Evolutionary conservation across 495 filamentous ascomycete species (phyloP).

Genomic region (Tuber brumale): DNA sequence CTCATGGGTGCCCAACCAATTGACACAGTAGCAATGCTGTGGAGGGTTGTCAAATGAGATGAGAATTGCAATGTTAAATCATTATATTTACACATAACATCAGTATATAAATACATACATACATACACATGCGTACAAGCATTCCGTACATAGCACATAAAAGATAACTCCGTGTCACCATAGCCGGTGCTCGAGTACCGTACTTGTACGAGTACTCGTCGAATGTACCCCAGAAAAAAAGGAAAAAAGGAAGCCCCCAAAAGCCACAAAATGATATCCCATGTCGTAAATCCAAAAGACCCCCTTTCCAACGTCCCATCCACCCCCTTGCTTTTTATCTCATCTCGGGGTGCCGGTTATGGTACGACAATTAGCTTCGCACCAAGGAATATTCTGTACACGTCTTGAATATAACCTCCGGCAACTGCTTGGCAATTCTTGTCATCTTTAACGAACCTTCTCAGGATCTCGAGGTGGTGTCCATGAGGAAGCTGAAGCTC

Average conservation of each 20-base stretch:
- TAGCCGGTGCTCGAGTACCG: not conserved
- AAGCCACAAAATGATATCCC: conserved; percentile 4
- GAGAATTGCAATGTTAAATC: not conserved
- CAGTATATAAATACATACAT: not conserved
- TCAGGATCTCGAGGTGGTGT: not conserved
- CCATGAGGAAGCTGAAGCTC: not conserved
- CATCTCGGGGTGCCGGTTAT: not conserved
- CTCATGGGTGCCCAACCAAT: not conserved
- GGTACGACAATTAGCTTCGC: not conserved
- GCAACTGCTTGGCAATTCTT: not conserved
- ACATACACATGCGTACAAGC: not conserved
- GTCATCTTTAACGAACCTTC: conserved; percentile 7
- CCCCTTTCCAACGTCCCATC: not conserved
- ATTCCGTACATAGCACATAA: not conserved
- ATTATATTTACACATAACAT: not conserved
- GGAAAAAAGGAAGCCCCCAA: not conserved
- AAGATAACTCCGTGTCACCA: not conserved
- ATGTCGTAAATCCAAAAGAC: not conserved
- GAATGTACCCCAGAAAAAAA: not conserved
- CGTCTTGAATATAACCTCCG: not conserved
- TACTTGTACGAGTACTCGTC: not conserved
- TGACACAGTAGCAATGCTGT: not conserved
- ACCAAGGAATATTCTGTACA: not conserved
- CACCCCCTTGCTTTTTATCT: not conserved
- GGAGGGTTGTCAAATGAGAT: not conserved